Evolutionary conservation across 2,329 filamentous ascomycete genomes (phyloP).

Genomic region (Verticillium klebahnii): DNA sequence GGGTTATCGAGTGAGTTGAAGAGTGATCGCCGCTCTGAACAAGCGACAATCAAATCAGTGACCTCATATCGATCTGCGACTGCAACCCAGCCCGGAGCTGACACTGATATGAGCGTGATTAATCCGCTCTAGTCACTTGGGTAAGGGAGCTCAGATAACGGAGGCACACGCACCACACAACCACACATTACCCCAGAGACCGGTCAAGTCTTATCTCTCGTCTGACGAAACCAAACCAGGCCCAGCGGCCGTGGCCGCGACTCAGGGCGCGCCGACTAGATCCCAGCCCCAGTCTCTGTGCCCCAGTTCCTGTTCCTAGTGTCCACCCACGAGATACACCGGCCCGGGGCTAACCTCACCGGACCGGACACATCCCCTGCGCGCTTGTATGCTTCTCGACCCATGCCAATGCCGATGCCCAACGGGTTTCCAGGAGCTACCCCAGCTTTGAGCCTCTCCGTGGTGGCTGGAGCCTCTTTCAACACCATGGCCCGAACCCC

Average conservation of each 20-base stretch:
- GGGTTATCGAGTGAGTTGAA: background rate
- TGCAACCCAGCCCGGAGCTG: background rate
- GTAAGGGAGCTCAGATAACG: background rate
- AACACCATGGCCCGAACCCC: background rate
- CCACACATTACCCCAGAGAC: background rate
- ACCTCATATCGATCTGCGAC: background rate
- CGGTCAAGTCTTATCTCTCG: background rate
- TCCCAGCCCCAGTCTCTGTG: background rate
- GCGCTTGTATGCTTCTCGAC: background rate
- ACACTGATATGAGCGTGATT: background rate
- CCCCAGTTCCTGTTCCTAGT: too few species aligned
- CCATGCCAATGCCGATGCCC: background rate
- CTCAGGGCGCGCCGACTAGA: background rate
- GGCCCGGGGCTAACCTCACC: background rate
- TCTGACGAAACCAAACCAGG: background rate
- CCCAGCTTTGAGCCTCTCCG: background rate
- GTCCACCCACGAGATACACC: background rate
- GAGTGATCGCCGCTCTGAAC: background rate
- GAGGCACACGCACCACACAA: background rate
- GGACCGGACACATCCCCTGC: background rate
- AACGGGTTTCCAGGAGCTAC: background rate
- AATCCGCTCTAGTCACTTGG: background rate
- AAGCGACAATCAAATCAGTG: background rate
- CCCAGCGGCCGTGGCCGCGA: background rate
- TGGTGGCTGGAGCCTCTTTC: background rate